A percentile compares a stretch with the other conserved stretches of the same genome.
These are phyloP conservation scores for Rachicladosporium sp. DNA, from an alignment of 2,329 filamentous ascomycete genomes.

Conservation along the genomic window DNA sequence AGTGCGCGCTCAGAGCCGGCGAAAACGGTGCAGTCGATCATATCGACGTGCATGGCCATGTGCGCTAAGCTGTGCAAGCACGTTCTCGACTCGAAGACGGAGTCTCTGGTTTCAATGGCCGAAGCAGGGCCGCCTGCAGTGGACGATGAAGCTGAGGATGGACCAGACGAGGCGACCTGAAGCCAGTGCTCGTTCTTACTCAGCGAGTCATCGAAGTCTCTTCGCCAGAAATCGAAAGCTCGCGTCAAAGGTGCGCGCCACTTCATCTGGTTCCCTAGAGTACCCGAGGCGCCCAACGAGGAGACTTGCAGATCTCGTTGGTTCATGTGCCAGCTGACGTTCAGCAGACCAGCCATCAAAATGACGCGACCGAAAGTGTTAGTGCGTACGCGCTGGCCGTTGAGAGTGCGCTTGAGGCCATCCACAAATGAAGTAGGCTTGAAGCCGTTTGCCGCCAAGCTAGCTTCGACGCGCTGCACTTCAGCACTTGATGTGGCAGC, in stretches of 20 bases:
- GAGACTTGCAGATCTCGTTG: slow-evolving; percentile 88
- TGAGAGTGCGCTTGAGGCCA: slow-evolving; percentile 77
- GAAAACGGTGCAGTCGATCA: slow-evolving; percentile 95
- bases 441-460: slow-evolving; percentile 65
- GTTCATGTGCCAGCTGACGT: slow-evolving; percentile 95
- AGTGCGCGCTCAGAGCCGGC: slow-evolving; percentile 75
- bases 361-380: slow-evolving; percentile 90
- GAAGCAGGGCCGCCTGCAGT: slow-evolving; percentile 16
- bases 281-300: slow-evolving; percentile 66
- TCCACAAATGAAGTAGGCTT: slow-evolving; percentile 83
- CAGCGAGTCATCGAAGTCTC: slow-evolving; percentile 75
- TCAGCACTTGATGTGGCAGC: slow-evolving; percentile 78
- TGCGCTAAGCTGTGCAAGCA: slow-evolving; percentile 89
- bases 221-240: slow-evolving; percentile 89
- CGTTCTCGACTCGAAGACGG: slow-evolving; percentile 75
- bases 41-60: slow-evolving; percentile 95
- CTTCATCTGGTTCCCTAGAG: slow-evolving; percentile 76
- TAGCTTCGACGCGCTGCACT: slow-evolving; percentile 71
- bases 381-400: slow-evolving; percentile 72
- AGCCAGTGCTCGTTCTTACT: slow-evolving; percentile 37
- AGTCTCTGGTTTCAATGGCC: slow-evolving; percentile 42
- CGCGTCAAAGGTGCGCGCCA: slow-evolving; percentile 77
- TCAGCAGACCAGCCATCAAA: slow-evolving; percentile 85
- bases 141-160: slow-evolving; percentile 2
- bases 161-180: slow-evolving; percentile 21